Conservation (phyloP, 2,329 filamentous ascomycete genomes). For the Macrophomina phaseolina region DNA sequence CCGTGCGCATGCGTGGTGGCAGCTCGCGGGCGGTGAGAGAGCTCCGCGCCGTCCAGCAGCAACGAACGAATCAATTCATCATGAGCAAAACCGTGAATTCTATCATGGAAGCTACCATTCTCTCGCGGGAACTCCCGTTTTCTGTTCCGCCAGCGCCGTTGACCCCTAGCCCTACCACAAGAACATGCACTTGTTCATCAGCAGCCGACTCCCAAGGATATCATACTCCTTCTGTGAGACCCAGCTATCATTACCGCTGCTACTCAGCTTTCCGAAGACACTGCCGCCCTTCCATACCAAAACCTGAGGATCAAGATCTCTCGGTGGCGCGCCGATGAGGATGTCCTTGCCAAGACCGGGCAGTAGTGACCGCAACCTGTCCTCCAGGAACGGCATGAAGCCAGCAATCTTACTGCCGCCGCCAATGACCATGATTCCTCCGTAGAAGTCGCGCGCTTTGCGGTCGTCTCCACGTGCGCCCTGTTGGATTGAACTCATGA, state of each 20-base stretch:
- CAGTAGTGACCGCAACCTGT: slow-evolving; percentile 71
- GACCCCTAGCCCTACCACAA: slow-evolving; percentile 39
- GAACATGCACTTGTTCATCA: slow-evolving; percentile 61
- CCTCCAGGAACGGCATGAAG: slow-evolving; percentile 83
- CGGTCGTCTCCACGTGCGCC: slow-evolving; percentile 89
- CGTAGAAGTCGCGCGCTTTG: slow-evolving; percentile 81
- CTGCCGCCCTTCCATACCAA: slow-evolving; percentile 97
- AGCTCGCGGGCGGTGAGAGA: not conserved
- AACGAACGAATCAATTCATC: not conserved
- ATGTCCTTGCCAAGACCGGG: slow-evolving; percentile 70
- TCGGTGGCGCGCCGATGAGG: slow-evolving; percentile 71
- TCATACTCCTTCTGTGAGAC: slow-evolving; percentile 88
- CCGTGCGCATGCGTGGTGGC: slow-evolving; percentile 13
- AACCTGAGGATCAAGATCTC: slow-evolving; percentile 97
- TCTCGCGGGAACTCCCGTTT: not conserved
- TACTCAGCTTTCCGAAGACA: slow-evolving; percentile 86
- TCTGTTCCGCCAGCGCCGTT: slow-evolving; percentile 1
- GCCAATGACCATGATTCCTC: slow-evolving; percentile 48
- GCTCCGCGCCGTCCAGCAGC: not conserved
- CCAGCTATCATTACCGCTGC: slow-evolving; percentile 89
- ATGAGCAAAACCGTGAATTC: not conserved
- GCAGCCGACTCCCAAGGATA: slow-evolving; percentile 76
- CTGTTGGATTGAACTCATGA: slow-evolving; percentile 86
- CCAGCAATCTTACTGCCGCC: slow-evolving; percentile 59
- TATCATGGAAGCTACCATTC: not conserved